Percentiles rank a stretch among this genome's conserved stretches.
Evolutionary conservation across 2,329 filamentous ascomycete genomes (phyloP).

Genomic region (Arthrobotrys pseudoclavata): DNA sequence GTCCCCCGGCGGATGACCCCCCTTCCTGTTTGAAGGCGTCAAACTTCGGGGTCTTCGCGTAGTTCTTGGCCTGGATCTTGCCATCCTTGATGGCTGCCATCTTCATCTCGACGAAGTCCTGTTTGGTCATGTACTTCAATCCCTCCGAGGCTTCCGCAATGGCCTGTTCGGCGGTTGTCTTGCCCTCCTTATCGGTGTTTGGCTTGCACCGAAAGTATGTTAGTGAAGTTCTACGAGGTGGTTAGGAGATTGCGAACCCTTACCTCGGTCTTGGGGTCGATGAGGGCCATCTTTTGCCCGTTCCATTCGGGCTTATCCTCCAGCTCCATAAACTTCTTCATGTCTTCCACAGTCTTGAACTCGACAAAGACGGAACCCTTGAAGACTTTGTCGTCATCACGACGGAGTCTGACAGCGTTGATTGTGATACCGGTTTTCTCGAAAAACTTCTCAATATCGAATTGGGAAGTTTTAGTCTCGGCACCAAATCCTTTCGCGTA

Average conservation of each 20-base stretch:
- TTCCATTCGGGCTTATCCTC: slow-evolving; percentile 89
- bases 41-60: slow-evolving; percentile 53
- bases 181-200: slow-evolving; percentile 34
- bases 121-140: slow-evolving; percentile 78
- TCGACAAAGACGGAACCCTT: slow-evolving; percentile 98
- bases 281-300: slow-evolving; percentile 75
- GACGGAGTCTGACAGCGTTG: slow-evolving; percentile 87
- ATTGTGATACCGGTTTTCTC: slow-evolving; percentile 78
- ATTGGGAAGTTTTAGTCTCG: slow-evolving; percentile 85
- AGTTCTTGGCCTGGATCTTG: slow-evolving; percentile 73
- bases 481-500: slow-evolving; percentile 96
- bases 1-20: slow-evolving; percentile 37
- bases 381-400: slow-evolving; percentile 79
- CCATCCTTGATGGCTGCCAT: slow-evolving; percentile 78
- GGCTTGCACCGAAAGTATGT: background rate
- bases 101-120: slow-evolving; percentile 86
- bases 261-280: slow-evolving; percentile 68
- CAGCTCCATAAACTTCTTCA: slow-evolving; percentile 82
- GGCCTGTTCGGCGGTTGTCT: slow-evolving; percentile 51
- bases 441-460: slow-evolving; percentile 95
- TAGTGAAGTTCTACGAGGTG: background rate
- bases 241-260: background rate
- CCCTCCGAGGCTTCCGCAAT: slow-evolving; percentile 41
- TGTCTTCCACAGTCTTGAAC: slow-evolving; percentile 82
- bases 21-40: slow-evolving; percentile 68